phyloP scores from a whole-genome alignment of 2,329 filamentous ascomycete species.

The Laburnicola sp. region DNA sequence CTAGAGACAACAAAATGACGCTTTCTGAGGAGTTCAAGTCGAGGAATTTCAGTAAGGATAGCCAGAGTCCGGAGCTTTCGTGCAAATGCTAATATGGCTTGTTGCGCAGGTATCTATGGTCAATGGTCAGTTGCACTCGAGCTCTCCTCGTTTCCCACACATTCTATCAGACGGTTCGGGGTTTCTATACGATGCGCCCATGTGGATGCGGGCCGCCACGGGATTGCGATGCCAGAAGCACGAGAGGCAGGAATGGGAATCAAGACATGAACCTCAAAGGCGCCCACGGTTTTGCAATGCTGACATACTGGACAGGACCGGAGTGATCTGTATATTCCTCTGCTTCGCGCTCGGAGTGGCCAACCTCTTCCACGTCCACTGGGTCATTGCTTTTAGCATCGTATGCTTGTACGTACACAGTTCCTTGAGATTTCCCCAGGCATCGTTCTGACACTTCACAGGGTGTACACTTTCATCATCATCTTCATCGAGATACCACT shows the following conservation, averaged over 20 bases:
- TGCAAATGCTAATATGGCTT: constrained; percentile 37
- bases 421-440: too few relatives aligned
- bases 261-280: not conserved
- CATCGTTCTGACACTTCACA: constrained; percentile 25
- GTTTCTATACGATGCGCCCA: not conserved
- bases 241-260: not conserved
- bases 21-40: constrained; percentile 65
- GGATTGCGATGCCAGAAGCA: not conserved
- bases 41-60: constrained; percentile 65
- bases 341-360: constrained; percentile 70
- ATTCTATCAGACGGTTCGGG: not conserved
- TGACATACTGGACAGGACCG: constrained; percentile 48
- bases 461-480: constrained; percentile 54
- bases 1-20: constrained; percentile 51
- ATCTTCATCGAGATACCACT: constrained; percentile 75
- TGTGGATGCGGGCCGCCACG: too few relatives aligned
- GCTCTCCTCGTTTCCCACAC: not conserved
- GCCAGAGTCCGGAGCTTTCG: constrained; percentile 9
- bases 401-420: constrained; percentile 51
- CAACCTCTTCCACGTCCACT: constrained; percentile 66
- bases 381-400: constrained; percentile 61
- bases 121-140: constrained; percentile 60
- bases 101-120: constrained; percentile 63
- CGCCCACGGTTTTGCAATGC: not conserved
- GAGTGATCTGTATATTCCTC: constrained; percentile 64